Evolutionary conservation across 2,329 filamentous ascomycete genomes (phyloP).

Genomic region (Diaporthe batatas): DNA sequence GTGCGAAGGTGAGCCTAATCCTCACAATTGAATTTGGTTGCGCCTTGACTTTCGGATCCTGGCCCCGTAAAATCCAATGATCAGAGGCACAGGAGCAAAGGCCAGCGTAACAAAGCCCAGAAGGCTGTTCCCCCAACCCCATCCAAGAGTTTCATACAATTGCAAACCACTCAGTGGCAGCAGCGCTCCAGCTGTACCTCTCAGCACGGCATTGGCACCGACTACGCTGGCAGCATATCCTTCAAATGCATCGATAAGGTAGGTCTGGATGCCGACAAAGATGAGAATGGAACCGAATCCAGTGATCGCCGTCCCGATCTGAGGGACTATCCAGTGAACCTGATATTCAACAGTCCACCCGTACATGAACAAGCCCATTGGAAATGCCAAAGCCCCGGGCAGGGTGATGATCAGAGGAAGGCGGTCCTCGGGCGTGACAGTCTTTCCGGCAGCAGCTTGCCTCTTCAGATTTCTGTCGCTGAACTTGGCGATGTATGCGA

Average conservation of each 20-base stretch:
- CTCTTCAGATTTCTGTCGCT: constrained; percentile 42
- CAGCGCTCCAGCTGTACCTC: constrained; percentile 43
- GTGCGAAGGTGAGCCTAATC: background rate
- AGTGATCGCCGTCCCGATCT: constrained; percentile 66
- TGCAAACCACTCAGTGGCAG: constrained; percentile 41
- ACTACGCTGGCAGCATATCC: constrained; percentile 45
- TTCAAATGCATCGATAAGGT: constrained; percentile 43
- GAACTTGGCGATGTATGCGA: constrained; percentile 42
- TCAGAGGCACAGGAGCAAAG: constrained; percentile 44
- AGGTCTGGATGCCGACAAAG: constrained; percentile 45
- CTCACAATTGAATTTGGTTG: constrained; percentile 9
- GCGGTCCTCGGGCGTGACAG: constrained; percentile 60
- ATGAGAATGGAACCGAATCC: constrained; percentile 55
- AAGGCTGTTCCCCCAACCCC: constrained; percentile 48
- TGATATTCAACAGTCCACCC: constrained; percentile 55
- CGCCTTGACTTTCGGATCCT: background rate
- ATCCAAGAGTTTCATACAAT: constrained; percentile 45
- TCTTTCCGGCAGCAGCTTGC: constrained; percentile 35
- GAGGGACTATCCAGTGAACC: constrained; percentile 62
- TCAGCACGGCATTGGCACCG: constrained; percentile 46
- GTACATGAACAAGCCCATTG: constrained; percentile 59
- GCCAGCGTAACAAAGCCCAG: constrained; percentile 45
- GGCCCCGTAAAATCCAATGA: constrained; percentile 27
- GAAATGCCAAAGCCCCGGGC: constrained; percentile 52
- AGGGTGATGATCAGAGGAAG: constrained; percentile 65